Conservation (phyloP, 192 early-diverging fungal genomes). For the Coemansia sp. region DNA sequence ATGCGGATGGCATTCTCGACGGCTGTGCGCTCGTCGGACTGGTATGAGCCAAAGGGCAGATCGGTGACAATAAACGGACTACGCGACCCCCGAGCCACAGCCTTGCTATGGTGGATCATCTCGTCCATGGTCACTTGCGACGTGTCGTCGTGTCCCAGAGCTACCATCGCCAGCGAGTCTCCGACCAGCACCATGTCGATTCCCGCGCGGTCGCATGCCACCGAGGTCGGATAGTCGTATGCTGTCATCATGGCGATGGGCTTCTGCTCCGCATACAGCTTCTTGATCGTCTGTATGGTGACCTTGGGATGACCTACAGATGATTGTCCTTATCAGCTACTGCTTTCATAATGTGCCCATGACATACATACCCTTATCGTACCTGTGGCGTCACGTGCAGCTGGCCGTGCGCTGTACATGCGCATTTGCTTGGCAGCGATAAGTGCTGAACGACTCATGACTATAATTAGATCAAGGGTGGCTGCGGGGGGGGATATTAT, state of each 20-base stretch:
- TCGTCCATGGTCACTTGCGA: slow-evolving; percentile 88
- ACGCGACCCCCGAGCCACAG: slow-evolving; percentile 81
- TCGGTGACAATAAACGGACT: slow-evolving; percentile 84
- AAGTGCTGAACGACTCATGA: slow-evolving; percentile 8
- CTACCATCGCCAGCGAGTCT: slow-evolving; percentile 97
- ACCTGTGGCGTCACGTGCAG: slow-evolving; percentile 22
- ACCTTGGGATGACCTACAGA: slow-evolving; percentile 66
- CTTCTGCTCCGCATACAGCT: slow-evolving; percentile 68
- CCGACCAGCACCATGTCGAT: slow-evolving; percentile 93
- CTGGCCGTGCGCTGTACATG: slow-evolving; percentile 46
- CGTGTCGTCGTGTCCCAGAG: slow-evolving; percentile 86
- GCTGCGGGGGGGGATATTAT: not conserved
- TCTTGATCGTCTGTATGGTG: slow-evolving; percentile 79
- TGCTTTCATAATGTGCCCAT: not conserved
- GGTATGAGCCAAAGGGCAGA: slow-evolving; percentile 94
- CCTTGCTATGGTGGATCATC: slow-evolving; percentile 94
- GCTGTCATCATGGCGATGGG: slow-evolving; percentile 97
- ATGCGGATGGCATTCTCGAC: slow-evolving; percentile 79
- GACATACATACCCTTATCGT: not conserved
- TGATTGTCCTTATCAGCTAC: not conserved
- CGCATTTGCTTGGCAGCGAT: slow-evolving; percentile 15
- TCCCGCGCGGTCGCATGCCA: slow-evolving; percentile 79
- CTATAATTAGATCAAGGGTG: not conserved
- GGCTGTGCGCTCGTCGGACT: slow-evolving; percentile 72
- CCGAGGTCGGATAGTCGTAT: slow-evolving; percentile 91